Evolutionary conservation across 2,329 filamentous ascomycete species (phyloP).

Genomic region (Ilyonectria mors-panacis): DNA sequence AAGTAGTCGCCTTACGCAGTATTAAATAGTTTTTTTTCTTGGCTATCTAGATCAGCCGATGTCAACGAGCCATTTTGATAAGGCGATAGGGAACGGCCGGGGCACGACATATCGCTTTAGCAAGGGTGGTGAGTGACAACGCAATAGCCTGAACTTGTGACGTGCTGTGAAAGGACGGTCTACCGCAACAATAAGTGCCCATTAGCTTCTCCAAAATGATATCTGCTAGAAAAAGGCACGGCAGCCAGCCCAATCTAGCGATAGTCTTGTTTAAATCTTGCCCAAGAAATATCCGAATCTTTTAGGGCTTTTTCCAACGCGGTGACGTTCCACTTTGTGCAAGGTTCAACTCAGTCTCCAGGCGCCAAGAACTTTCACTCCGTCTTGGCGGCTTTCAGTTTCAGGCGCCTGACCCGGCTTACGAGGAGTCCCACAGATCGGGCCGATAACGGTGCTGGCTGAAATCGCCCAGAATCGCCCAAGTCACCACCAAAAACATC

Average conservation of each 20-base stretch:
- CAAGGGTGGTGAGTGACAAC: neutral
- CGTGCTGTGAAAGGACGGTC: neutral
- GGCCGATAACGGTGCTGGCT: slow-evolving; percentile 68
- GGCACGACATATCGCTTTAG: neutral
- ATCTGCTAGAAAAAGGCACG: neutral
- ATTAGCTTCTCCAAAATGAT: neutral
- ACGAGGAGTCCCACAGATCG: slow-evolving; percentile 65
- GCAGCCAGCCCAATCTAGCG: neutral
- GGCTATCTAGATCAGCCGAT: neutral
- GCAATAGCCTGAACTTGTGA: neutral
- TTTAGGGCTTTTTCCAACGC: neutral
- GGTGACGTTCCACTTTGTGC: neutral
- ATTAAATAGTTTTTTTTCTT: neutral
- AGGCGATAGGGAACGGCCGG: neutral
- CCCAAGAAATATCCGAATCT: neutral
- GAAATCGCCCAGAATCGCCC: slow-evolving; percentile 58
- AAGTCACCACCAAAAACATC: slow-evolving; percentile 65
- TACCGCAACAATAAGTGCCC: neutral
- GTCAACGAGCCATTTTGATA: slow-evolving; percentile 2
- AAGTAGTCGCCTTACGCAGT: neutral
- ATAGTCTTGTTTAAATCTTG: no score
- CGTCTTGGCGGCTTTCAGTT: slow-evolving; percentile 18
- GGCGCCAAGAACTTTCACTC: slow-evolving; percentile 34
- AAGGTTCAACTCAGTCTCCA: slow-evolving; percentile 41
- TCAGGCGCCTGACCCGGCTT: slow-evolving; percentile 55